A percentile compares a stretch with the other conserved stretches of the same genome.
Evolutionary conservation across 2,329 filamentous ascomycete species (phyloP).

Genomic region (Phyllosticta capitalensis): DNA sequence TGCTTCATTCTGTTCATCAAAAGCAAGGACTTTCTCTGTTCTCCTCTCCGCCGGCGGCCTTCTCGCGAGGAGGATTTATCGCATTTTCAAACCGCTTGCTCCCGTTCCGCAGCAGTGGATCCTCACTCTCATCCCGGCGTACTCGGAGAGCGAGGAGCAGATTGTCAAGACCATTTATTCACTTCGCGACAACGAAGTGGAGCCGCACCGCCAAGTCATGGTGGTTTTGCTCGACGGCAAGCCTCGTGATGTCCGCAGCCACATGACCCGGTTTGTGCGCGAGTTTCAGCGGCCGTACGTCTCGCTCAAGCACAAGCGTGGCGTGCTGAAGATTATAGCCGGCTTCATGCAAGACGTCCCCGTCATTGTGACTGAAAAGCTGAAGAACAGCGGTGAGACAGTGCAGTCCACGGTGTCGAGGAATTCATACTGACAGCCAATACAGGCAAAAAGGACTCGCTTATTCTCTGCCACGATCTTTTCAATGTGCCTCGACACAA

Average conservation of each 20-base stretch:
- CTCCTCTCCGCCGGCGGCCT: slow-evolving; percentile 11
- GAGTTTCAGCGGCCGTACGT: slow-evolving; percentile 15
- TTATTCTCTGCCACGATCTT: slow-evolving; percentile 17
- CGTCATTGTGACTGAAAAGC: slow-evolving; percentile 17
- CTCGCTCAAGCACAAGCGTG: slow-evolving; percentile 15
- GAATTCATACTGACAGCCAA: neutral
- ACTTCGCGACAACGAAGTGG: slow-evolving; percentile 16
- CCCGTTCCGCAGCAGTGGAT: slow-evolving; percentile 15
- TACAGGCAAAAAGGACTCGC: slow-evolving; percentile 16
- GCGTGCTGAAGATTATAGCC: slow-evolving; percentile 14
- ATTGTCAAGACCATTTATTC: slow-evolving; percentile 18
- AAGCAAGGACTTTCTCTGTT: slow-evolving; percentile 16
- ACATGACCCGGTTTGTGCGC: slow-evolving; percentile 15
- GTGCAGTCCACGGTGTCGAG: neutral
- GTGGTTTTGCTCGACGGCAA: slow-evolving; percentile 16
- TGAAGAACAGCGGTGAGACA: slow-evolving; percentile 13
- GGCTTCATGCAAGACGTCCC: slow-evolving; percentile 19
- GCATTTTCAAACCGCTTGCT: slow-evolving; percentile 8
- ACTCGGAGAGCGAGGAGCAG: slow-evolving; percentile 17
- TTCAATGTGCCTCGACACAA: slow-evolving; percentile 17
- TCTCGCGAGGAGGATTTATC: slow-evolving; percentile 10
- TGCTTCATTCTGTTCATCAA: slow-evolving; percentile 17
- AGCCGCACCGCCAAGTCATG: slow-evolving; percentile 18
- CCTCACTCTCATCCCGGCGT: slow-evolving; percentile 17
- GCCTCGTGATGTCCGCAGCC: slow-evolving; percentile 13